Evolutionary conservation across 441 rosid genomes (phyloP).

Genomic region (Pelargonium fulgidum): DNA sequence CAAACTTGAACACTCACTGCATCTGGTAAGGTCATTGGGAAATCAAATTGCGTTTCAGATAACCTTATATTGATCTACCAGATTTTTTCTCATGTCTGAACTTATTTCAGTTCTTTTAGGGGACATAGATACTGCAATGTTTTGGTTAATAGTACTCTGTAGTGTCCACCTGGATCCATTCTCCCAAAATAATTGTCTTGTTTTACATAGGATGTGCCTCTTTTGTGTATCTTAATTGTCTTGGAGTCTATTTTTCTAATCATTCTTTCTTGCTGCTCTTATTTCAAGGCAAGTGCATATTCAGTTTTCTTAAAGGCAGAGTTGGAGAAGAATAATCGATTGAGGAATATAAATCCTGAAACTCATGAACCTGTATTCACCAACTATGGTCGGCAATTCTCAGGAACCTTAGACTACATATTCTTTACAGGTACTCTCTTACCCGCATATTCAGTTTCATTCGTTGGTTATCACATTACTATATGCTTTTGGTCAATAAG

Average conservation of each 20-base stretch:
- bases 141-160: too few species aligned
- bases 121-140: too few species aligned
- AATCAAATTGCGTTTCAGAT: neutral
- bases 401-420: constrained; percentile 33
- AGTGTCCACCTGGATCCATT: too few species aligned
- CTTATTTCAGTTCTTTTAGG: too few species aligned
- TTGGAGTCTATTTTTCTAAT: neutral
- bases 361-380: constrained; percentile 33
- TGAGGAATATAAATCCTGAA: constrained; percentile 24
- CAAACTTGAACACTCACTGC: constrained; percentile 31
- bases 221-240: neutral
- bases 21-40: constrained; percentile 24
- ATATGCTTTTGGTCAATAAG: neutral
- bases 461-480: neutral
- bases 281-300: constrained; percentile 33
- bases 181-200: too few species aligned
- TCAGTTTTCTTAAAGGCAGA: constrained; percentile 18
- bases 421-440: constrained; percentile 30
- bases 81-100: neutral
- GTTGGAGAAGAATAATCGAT: constrained; percentile 20
- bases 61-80: neutral
- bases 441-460: neutral
- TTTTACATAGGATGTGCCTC: too few species aligned
- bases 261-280: neutral
- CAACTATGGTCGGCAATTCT: constrained; percentile 16